Evolutionary conservation across 441 rosid genomes (phyloP).

Genomic region (Croton setiger): DNA sequence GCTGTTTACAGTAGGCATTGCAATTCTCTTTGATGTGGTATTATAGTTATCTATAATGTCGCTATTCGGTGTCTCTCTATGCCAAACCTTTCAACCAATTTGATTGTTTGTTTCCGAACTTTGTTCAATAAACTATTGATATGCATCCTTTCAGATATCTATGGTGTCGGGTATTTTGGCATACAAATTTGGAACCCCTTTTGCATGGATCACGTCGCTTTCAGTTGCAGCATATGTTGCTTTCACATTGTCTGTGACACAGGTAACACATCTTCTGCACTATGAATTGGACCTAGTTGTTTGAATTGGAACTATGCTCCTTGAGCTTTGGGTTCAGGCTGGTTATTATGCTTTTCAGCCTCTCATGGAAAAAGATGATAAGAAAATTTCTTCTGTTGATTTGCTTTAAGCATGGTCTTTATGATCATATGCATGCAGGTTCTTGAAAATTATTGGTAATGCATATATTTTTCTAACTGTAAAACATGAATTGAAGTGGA

Average conservation of each 20-base stretch:
- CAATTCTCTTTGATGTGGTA: background rate
- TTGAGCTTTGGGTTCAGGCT: no score
- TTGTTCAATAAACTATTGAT: constrained; percentile 35
- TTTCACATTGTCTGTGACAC: constrained; percentile 86
- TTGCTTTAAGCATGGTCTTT: background rate
- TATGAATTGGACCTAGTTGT: background rate
- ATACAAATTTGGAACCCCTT: constrained; percentile 84
- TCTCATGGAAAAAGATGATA: no score
- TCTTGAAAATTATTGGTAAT: constrained; percentile 6
- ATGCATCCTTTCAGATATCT: constrained; percentile 63
- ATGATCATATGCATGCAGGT: constrained; percentile 8
- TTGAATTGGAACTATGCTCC: no score
- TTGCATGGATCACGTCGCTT: constrained; percentile 75
- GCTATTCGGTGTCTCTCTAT: background rate
- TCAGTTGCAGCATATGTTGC: constrained; percentile 73
- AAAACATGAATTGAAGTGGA: background rate
- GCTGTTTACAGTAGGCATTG: constrained; percentile 3
- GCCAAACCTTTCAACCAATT: background rate
- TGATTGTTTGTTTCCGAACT: constrained; percentile 24
- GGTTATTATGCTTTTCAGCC: no score
- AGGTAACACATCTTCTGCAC: constrained; percentile 47
- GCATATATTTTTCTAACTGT: background rate
- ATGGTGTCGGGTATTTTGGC: constrained; percentile 89
- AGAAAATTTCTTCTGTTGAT: no score
- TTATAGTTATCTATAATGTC: background rate